These are phyloP conservation scores for Xylariaceae sp. DNA, from an alignment of 2,329 filamentous ascomycete genomes.

Conservation along the genomic window DNA sequence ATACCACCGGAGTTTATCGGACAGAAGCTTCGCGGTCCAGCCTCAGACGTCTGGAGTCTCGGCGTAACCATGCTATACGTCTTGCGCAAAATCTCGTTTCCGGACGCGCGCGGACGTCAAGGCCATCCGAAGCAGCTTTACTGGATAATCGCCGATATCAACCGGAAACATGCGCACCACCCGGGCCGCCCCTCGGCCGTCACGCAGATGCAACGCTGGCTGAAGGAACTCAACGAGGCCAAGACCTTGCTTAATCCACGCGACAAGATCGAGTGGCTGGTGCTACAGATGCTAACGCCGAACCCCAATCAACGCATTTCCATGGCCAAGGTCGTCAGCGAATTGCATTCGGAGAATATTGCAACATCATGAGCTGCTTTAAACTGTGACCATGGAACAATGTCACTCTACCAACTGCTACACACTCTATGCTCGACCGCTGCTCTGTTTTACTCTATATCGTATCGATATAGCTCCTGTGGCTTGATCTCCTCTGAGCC, in stretches of 20 bases:
- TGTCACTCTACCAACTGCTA: too few species aligned
- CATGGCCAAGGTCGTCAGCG: conserved; percentile 45
- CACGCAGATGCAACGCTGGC: conserved; percentile 52
- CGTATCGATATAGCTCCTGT: too few species aligned
- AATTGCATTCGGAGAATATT: conserved; percentile 32
- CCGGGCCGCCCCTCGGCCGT: conserved; percentile 34
- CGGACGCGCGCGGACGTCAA: conserved; percentile 45
- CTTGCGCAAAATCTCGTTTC: conserved; percentile 49
- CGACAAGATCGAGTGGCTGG: conserved; percentile 47
- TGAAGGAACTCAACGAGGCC: conserved; percentile 47
- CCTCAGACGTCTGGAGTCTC: conserved; percentile 56
- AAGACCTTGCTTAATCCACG: conserved; percentile 40
- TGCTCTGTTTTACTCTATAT: too few species aligned
- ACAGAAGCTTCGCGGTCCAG: conserved; percentile 45
- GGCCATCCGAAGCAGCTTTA: conserved; percentile 47
- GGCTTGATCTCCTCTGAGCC: too few species aligned
- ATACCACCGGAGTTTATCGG: conserved; percentile 57
- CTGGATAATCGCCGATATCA: conserved; percentile 54
- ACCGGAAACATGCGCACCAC: conserved; percentile 33
- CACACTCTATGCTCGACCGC: too few species aligned
- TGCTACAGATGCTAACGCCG: conserved; percentile 49
- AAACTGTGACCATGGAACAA: too few species aligned
- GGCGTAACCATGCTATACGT: conserved; percentile 58
- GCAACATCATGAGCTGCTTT: too few species aligned
- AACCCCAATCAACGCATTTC: conserved; percentile 48